phyloP scores from a whole-genome alignment of 345 rosid species.

The Bruguiera gymnorhiza region DNA sequence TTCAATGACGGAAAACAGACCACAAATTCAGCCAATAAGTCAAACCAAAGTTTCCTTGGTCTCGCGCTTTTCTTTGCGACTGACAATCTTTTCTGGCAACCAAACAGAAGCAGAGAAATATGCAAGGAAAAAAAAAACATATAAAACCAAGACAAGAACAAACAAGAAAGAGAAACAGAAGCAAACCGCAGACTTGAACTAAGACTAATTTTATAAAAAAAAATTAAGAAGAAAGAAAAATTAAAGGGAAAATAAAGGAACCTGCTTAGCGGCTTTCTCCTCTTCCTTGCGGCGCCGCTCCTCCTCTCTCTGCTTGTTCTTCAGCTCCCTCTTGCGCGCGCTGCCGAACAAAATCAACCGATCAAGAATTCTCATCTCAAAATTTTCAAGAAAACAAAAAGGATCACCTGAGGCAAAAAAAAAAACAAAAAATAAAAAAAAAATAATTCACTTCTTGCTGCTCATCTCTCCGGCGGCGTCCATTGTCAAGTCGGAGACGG shows the following conservation, averaged over 20 bases:
- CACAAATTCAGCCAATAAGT: too few relatives aligned
- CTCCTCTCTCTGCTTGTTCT: slow-evolving; percentile 72
- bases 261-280: slow-evolving; percentile 47
- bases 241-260: not conserved
- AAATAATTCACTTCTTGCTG: slow-evolving; percentile 67
- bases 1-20: too few relatives aligned
- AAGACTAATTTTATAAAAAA: too few relatives aligned
- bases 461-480: slow-evolving; percentile 38
- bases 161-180: too few relatives aligned
- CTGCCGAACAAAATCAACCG: slow-evolving; percentile 27
- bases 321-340: slow-evolving; percentile 80
- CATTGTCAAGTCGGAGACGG: slow-evolving; percentile 34
- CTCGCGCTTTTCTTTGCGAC: too few relatives aligned
- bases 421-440: not conserved
- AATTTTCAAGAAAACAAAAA: not conserved
- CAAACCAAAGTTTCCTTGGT: too few relatives aligned
- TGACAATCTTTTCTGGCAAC: too few relatives aligned
- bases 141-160: too few relatives aligned
- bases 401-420: not conserved
- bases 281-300: slow-evolving; percentile 76
- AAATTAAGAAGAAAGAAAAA: not conserved
- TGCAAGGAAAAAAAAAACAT: too few relatives aligned
- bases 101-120: too few relatives aligned
- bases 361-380: not conserved
- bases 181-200: too few relatives aligned